Conservation (phyloP, 306 rosid genomes). For the Dryas octopetala region DNA sequence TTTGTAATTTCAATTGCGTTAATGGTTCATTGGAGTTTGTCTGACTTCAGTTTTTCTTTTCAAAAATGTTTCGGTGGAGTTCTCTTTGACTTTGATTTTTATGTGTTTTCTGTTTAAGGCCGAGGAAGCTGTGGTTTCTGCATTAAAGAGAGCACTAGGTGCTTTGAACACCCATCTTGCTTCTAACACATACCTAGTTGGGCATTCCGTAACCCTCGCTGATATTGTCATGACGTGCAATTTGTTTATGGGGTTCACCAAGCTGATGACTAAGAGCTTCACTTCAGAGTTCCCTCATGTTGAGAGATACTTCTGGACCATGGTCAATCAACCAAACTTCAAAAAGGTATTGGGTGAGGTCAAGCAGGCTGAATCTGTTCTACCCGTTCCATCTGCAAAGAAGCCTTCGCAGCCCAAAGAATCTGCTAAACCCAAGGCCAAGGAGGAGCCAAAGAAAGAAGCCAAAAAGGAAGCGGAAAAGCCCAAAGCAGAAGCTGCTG, state of each 20-base stretch:
- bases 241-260: constrained; percentile 43
- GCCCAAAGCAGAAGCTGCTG: constrained; percentile 45
- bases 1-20: neutral
- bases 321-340: constrained; percentile 91
- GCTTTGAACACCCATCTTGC: constrained; percentile 79
- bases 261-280: constrained; percentile 54
- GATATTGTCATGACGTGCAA: constrained; percentile 58
- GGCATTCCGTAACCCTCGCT: constrained; percentile 76
- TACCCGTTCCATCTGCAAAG: constrained; percentile 57
- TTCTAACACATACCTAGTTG: constrained; percentile 73
- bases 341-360: constrained; percentile 67
- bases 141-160: constrained; percentile 60
- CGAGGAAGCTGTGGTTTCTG: constrained; percentile 63
- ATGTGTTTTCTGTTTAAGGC: constrained; percentile 37
- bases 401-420: constrained; percentile 73
- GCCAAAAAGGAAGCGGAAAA: constrained; percentile 46
- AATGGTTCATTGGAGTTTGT: neutral
- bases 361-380: constrained; percentile 59
- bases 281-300: constrained; percentile 87
- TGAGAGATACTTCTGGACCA: constrained; percentile 92
- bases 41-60: neutral
- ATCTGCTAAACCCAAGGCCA: constrained; percentile 55
- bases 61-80: too few relatives aligned
- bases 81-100: neutral
- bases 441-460: constrained; percentile 66